Base-by-base conservation (phyloP, 1,284 basidiomycete genomes). In the Vanrija pseudolonga region DNA sequence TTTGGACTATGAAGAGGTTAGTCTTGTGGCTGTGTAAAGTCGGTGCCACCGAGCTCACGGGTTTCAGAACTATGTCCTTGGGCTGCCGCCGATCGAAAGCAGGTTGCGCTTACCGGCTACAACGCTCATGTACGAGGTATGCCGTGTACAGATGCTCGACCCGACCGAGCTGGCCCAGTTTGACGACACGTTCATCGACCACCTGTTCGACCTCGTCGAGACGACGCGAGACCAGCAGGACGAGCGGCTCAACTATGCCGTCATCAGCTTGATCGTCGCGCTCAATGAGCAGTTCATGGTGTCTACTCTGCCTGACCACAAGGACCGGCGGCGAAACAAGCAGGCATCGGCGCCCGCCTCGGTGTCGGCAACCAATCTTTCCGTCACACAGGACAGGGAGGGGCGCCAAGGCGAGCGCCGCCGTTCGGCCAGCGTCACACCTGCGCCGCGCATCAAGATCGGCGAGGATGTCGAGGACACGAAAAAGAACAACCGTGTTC, bases 241-340 rank as follows among this genome's bases (percentile, higher is more conserved):
- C 67, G 96, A 98, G 60, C 83, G 85, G 0, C 87, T 96, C 73
- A 97, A 96, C 68, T 97, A 97, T 71, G 86, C 88, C 1, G 85
- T 96, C 28, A 93, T 97, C 72, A 93, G 92, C 70, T 81, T 97
- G 40, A 86, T 97, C 61, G 92, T 91, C 40, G 89, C 95, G 0
- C 80, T 99, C 39, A 98, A 98, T 70, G 95, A 99, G 75, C 95
- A 98, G 74, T 98, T 96, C 77, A 98, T 98, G 95, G 91, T 98
- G 9, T 85, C 80, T 0, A 73, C 79, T 3, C 58, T 81, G 28
- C 69, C 68, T 4, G 51, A 15, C 32, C 32, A 32, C 9, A 12
- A 12, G 12, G 12, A 12, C 32, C 32, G 32, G 32, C 32, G 32
- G 12, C 32, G 32, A 32, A 9, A 40, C 15, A 40, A 40, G 19